Percentiles rank a stretch among this genome's conserved stretches.
phyloP scores from a whole-genome alignment of 306 rosid genomes.

The Begonia masoniana region DNA sequence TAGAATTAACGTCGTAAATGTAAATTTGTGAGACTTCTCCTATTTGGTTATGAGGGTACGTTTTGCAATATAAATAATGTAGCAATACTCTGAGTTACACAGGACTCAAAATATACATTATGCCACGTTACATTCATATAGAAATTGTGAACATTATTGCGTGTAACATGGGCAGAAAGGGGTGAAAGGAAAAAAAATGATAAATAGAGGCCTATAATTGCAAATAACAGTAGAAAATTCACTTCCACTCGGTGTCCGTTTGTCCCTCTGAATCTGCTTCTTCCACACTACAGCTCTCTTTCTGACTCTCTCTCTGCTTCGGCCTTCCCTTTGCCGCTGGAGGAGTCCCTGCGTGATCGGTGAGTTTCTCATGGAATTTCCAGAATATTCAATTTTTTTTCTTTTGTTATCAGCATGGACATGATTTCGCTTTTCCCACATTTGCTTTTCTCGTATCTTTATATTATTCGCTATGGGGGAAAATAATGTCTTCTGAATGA shows the following conservation, averaged over 20 bases:
- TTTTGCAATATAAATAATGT: conserved; percentile 5
- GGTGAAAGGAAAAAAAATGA: too few relatives aligned
- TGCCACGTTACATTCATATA: too few relatives aligned
- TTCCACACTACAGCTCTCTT: conserved; percentile 1
- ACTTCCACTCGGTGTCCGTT: conserved; percentile 33
- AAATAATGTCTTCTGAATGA: too few relatives aligned
- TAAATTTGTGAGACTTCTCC: conserved; percentile 19
- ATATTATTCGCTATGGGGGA: too few relatives aligned
- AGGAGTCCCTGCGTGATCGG: conserved; percentile 7
- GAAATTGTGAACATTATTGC: too few relatives aligned
- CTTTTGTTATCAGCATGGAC: conserved; percentile 26
- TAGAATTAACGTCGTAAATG: too few relatives aligned
- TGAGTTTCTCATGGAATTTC: conserved; percentile 4
- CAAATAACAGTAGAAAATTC: conserved; percentile 13
- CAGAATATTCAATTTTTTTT: background rate
- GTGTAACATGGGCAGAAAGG: too few relatives aligned
- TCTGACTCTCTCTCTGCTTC: conserved; percentile 7
- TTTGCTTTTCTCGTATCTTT: too few relatives aligned
- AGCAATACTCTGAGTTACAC: too few relatives aligned
- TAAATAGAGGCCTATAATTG: conserved; percentile 3
- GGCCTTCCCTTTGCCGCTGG: background rate
- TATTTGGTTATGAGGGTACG: conserved; percentile 19
- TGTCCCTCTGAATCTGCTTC: too few relatives aligned
- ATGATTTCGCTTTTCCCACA: conserved; percentile 25
- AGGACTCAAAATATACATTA: too few relatives aligned